Base-by-base conservation (phyloP, 2,329 filamentous ascomycete genomes). In the Emmonsiellopsis sp. region DNA sequence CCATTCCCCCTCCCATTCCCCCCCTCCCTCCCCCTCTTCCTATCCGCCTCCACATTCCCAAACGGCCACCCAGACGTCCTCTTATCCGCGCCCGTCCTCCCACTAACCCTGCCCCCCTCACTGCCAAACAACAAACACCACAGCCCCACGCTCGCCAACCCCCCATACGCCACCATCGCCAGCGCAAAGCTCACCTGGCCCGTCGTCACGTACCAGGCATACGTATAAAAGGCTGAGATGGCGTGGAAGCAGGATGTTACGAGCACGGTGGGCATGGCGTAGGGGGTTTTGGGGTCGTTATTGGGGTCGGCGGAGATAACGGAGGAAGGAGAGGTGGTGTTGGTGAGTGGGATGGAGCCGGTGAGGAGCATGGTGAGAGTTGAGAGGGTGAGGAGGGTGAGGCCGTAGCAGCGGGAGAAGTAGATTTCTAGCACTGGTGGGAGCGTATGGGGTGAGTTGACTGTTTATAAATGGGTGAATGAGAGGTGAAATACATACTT, bases 371-470 rank as follows among this genome's bases (percentile, higher is more conserved):
- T 70, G n/a, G 79, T 77, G 10, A 86, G 70, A 6, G 83, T 64
- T 34, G 82, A 83, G 31, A 92, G 71, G 8, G 82, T 73, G 20
- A 90, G 73, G 44, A 89, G 77, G 32, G 82, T 73, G 54, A 91
- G 73, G 58, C 85, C 87, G 1, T 89, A 77, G 31, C 79, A 81
- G 42, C 87, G 85, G 50, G 82, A 82, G 67, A 91, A 84, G 76
- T 92, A 92, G 53, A 80, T 71, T 68, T 90, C 86, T 34, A 89
- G 74, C 26, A 71, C 83, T 81, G 35, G 35, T 9, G 35, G 2
- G 35, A 7, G 7, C 7, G 34, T 7, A 11, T 37, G 34, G 7
- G 7, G 13, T 9, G 35, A n/a, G 35, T 9, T 9, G 35, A 38
- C 3, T 9, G 30, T 13, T 49, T 31, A 30, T 30, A 26, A 11